Evolutionary conservation across 345 rosid species (phyloP).

Genomic region (Boechera divaricarpa): DNA sequence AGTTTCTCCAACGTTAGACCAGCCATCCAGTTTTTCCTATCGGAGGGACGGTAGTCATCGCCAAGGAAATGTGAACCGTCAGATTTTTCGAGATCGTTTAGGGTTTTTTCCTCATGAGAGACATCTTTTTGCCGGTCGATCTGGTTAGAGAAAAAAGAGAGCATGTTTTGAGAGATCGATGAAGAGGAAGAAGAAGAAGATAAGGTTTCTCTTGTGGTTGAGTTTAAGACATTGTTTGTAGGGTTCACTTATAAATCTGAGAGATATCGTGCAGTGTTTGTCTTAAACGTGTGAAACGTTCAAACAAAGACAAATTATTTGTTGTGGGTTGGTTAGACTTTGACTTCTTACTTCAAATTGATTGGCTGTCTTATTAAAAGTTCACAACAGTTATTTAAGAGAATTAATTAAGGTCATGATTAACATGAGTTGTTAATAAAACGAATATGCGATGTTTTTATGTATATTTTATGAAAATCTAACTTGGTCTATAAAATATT

Average conservation of each 20-base stretch:
- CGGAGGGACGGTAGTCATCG: conserved; percentile 62
- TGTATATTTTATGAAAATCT: background rate
- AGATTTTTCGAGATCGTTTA: conserved; percentile 54
- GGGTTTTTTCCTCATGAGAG: conserved; percentile 51
- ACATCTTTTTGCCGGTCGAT: conserved; percentile 54
- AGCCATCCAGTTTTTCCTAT: conserved; percentile 85
- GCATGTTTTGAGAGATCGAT: conserved; percentile 52
- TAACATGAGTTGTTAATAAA: conserved; percentile 26
- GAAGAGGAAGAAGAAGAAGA: conserved; percentile 29
- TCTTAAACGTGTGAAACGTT: conserved; percentile 34
- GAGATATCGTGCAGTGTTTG: conserved; percentile 40
- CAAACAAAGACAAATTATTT: conserved; percentile 30
- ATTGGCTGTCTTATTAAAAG: conserved; percentile 31
- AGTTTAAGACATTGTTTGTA: conserved; percentile 12
- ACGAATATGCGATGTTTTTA: conserved; percentile 21
- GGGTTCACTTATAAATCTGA: conserved; percentile 4
- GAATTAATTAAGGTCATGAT: conserved; percentile 1
- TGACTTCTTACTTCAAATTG: conserved; percentile 19
- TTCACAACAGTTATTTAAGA: background rate
- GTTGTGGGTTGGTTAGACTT: conserved; percentile 30
- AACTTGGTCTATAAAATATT: background rate
- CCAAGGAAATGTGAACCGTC: conserved; percentile 67
- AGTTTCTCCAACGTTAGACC: conserved; percentile 55
- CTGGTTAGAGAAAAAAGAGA: conserved; percentile 60
- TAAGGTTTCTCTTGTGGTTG: conserved; percentile 43